Base-by-base conservation (phyloP, 2,329 filamentous ascomycete genomes). In the Aspergillus unguis region DNA sequence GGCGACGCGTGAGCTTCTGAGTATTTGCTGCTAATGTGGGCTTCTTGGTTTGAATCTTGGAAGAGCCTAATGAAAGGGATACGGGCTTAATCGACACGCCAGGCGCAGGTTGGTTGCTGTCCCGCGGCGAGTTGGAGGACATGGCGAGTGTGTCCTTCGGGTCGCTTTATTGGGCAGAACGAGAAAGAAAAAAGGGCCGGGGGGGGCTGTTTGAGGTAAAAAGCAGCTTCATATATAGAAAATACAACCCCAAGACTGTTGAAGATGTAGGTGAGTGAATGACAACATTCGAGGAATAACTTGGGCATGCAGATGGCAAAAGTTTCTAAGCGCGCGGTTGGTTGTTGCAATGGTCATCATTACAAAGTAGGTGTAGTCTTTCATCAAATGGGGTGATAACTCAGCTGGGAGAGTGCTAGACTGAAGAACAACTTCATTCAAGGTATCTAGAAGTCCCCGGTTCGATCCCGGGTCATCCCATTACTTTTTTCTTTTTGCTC, bases 41-140 rank as follows among this genome's bases (percentile, higher is more conserved):
- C 52, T 69, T 71, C 50, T 68, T 70, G 5, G 53, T 31, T 11
- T 49, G 50, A 50, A 64, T 67, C 11, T 70, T 66, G 31, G 52
- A 50, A n/a, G 48, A 40, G 10, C 47, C 48, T 6, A 77, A 62
- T 0, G 76, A 74, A 41, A 78, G 60, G 5, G 71, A 72, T 35
- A 75, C 72, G 50, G 65, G 68, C 59, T 72, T 76, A 26, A 53
- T 41, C 17, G 58, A 47, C 3, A 47, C 42, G 10, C 10, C 45
- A 48, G 42, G 36, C 4, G 57, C 49, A 27, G 26, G 32, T 40
- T 44, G 36, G 43, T 52, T 49, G 37, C 56, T 42, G 46, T 57
- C 53, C 35, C 40, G 48, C 42, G 54, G 44, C 11, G 48, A n/a
- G 33, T 52, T 55, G 10, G 56, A 57, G 36, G 59, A 57, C 59